A percentile compares a stretch with the other conserved stretches of the same genome.
phyloP scores from a whole-genome alignment of 2,329 filamentous ascomycete genomes.

The Apiospora kogelbergensis region DNA sequence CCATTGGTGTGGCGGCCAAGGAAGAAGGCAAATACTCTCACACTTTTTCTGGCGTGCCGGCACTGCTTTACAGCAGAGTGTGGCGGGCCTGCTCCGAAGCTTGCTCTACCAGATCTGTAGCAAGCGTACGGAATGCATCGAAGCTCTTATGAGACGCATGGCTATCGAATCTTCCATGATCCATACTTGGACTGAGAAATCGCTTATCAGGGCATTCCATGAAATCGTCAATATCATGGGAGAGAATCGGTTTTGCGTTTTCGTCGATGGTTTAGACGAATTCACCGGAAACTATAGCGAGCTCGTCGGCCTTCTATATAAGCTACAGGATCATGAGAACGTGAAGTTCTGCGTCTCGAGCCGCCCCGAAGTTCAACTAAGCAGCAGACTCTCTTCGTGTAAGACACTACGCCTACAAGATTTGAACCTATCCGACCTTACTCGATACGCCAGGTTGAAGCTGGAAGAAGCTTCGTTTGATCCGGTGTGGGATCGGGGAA shows the following conservation, averaged over 20 bases:
- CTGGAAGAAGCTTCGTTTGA: background rate
- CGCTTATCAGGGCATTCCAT: background rate
- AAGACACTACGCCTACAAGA: background rate
- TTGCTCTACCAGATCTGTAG: background rate
- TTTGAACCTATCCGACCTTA: background rate
- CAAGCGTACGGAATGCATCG: background rate
- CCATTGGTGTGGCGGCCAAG: background rate
- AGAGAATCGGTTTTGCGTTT: background rate
- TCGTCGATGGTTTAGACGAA: background rate
- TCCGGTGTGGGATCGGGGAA: too few relatives aligned
- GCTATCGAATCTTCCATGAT: background rate
- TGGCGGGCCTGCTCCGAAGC: background rate
- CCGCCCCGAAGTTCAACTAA: background rate
- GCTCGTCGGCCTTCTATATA: background rate
- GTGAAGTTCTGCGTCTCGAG: background rate
- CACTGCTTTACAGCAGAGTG: background rate
- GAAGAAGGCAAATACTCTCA: background rate
- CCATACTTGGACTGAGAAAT: background rate
- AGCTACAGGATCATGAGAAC: background rate
- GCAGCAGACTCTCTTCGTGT: background rate
- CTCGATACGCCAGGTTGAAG: background rate
- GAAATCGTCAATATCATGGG: background rate
- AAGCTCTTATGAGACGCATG: background rate
- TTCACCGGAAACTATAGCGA: background rate
- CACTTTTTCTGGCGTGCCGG: background rate